These are phyloP conservation scores for Maudiozyma turicensis DNA, from an alignment of 805 yeast species.

Conservation along the genomic window DNA sequence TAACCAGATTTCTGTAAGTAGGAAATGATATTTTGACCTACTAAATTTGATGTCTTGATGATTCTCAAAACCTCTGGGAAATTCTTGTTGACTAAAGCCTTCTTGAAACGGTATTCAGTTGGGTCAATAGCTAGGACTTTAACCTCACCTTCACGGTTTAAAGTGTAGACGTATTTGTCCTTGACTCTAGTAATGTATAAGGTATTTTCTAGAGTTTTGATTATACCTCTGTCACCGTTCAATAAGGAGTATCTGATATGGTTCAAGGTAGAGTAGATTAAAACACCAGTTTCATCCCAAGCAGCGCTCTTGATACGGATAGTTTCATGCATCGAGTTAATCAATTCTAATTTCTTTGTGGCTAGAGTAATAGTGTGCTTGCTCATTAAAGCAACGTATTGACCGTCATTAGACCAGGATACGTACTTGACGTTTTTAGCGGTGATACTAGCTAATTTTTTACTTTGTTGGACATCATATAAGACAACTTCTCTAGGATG, in stretches of 20 bases:
- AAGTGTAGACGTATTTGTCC: conserved; percentile 65
- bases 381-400: conserved; percentile 75
- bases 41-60: conserved; percentile 80
- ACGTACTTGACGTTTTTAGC: conserved; percentile 80
- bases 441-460: conserved; percentile 55
- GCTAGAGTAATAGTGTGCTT: conserved; percentile 91
- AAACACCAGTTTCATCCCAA: conserved; percentile 91
- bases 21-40: conserved; percentile 94
- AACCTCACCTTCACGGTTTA: conserved; percentile 78
- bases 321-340: conserved; percentile 88
- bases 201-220: conserved; percentile 84
- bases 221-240: conserved; percentile 92
- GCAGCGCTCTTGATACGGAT: conserved; percentile 94
- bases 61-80: conserved; percentile 86
- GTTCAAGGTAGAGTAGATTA: conserved; percentile 87
- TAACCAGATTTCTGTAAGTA: conserved; percentile 91
- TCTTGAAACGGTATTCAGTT: conserved; percentile 93
- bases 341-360: conserved; percentile 61
- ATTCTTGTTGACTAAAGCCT: conserved; percentile 80
- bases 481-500: conserved; percentile 64
- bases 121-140: conserved; percentile 79
- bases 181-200: conserved; percentile 66
- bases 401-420: conserved; percentile 81
- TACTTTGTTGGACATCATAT: conserved; percentile 89
- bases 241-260: conserved; percentile 89